phyloP scores from a whole-genome alignment of 805 yeast species.

The Candida pini region DNA sequence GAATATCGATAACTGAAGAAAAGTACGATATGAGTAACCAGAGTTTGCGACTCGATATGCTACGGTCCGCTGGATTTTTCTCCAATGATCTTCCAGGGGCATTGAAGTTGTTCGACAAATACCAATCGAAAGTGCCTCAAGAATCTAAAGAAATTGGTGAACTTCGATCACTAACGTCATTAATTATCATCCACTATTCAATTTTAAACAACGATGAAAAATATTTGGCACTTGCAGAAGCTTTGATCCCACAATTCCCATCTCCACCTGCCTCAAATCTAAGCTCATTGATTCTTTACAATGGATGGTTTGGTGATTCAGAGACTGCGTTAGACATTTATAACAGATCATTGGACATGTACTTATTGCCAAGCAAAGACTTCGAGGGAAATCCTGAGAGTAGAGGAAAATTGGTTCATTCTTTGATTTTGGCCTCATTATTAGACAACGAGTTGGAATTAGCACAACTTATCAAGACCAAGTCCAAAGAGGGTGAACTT shows the following conservation, averaged over 20 bases:
- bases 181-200: constrained; percentile 20
- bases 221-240: constrained; percentile 20
- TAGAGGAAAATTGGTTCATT: constrained; percentile 21
- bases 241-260: constrained; percentile 23
- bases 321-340: constrained; percentile 29
- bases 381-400: constrained; percentile 7
- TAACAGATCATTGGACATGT: constrained; percentile 22
- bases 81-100: constrained; percentile 18
- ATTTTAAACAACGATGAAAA: constrained; percentile 10
- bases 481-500: constrained; percentile 22
- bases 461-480: constrained; percentile 27
- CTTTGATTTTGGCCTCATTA: constrained; percentile 23
- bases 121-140: constrained; percentile 21
- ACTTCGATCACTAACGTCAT: constrained; percentile 18
- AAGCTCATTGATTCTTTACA: constrained; percentile 20
- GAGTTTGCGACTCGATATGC: constrained; percentile 8
- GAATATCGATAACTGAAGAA: constrained; percentile 1
- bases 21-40: constrained; percentile 2
- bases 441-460: constrained; percentile 24
- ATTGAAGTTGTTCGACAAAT: constrained; percentile 17
- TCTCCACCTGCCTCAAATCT: constrained; percentile 20
- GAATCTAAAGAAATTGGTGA: constrained; percentile 16
- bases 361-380: constrained; percentile 14
- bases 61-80: constrained; percentile 22
- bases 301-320: constrained; percentile 25